Evolutionary conservation across 2,329 filamentous ascomycete genomes (phyloP), one percentile per base, ranked within the genome.

Genomic region (Colletotrichum sp.): DNA sequence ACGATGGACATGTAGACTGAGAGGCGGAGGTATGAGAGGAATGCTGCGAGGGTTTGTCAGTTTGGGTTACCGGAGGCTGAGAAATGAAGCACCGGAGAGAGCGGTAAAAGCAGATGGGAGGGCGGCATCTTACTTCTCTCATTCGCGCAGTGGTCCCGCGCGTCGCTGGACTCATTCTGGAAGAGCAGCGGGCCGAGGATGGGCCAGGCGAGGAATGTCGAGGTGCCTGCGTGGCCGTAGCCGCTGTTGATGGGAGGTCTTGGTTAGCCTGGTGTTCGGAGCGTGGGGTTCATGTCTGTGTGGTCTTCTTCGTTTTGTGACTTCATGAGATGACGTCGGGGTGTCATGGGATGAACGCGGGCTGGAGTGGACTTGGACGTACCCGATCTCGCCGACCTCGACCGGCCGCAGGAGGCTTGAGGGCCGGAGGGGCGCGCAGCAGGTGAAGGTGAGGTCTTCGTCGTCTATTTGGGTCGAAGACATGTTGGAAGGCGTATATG

Each of bases 1-100:
- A 99, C 95, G 68, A 99, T 89, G 78, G 95, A 93, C 91, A 99
- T 96, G 87, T 98, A 98, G 80, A 98, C 92, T 36, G 95, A 93
- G 3, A 99, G 90, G 6, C 96, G 93, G 24, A 99, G 92, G 90
- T 97, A 98, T 3, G 96, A 97, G 32, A 99, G 93, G 82, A 98
- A 98, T 0, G 92, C 90, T 92, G 78, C 1, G 9, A 6, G 16
- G 4, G 12, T 55, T n/a, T 59, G 36, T 66, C 13, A 71, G 44
- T 39, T 34, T 36, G 8, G 15, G 28, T 32, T 32, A 32, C 30
- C 10, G 30, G 10, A 28, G 5, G 15, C n/a, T 67, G n/a, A 39
- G 36, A 7, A 21, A 2, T 32, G 30, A 32, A 30, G 28, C 24
- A 24, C 24, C 24, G 24, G 24, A 24, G 24, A 4, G 24, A 24